Conservation (phyloP, 805 yeast species). For the Yueomyces sp. region DNA sequence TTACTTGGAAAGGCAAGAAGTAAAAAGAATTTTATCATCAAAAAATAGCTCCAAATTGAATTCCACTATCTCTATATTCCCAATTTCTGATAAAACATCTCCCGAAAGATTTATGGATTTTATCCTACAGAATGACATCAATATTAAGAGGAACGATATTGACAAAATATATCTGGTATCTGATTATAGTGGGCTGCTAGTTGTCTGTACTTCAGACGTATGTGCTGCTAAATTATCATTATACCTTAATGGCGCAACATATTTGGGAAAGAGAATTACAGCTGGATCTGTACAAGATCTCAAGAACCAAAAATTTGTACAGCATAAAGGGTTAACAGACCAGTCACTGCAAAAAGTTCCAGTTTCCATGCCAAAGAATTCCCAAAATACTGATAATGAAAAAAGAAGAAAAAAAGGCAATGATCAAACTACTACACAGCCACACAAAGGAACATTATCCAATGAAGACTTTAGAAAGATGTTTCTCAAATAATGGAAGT, state of each 20-base stretch:
- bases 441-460: conserved; percentile 7
- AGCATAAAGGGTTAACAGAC: no score
- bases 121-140: conserved; percentile 5
- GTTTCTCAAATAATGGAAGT: conserved; percentile 13
- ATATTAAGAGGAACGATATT: conserved; percentile 15
- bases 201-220: conserved; percentile 30
- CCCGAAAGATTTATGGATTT: conserved; percentile 10
- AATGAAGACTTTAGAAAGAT: conserved; percentile 29
- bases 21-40: conserved; percentile 17
- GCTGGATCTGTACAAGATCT: conserved; percentile 26
- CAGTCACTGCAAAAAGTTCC: no score
- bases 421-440: no score
- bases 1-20: conserved; percentile 22
- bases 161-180: conserved; percentile 33
- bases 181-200: conserved; percentile 33
- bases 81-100: conserved; percentile 17
- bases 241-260: conserved; percentile 26
- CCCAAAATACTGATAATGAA: no score
- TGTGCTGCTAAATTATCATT: conserved; percentile 42
- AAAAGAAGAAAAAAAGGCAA: no score
- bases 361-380: no score
- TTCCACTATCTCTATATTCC: conserved; percentile 13
- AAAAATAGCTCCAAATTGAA: conserved; percentile 5
- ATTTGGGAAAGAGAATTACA: conserved; percentile 18
- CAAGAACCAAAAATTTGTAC: neutral